These are phyloP conservation scores for Chalciporus sp. DNA, from an alignment of 1,284 basidiomycete species.

Conservation along the genomic window DNA sequence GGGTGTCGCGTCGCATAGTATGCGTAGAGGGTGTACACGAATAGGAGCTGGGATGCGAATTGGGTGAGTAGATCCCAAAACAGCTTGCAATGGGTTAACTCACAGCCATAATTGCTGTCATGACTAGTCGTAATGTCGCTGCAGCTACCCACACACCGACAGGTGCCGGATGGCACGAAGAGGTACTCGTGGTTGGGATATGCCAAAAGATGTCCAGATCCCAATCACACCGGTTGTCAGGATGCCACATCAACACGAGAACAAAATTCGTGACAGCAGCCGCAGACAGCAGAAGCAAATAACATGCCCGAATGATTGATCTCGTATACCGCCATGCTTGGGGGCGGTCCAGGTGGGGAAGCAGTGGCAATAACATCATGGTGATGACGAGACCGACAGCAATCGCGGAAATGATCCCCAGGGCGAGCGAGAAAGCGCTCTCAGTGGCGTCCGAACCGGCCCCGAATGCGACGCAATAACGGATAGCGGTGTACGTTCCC, in stretches of 20 bases:
- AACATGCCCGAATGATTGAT: conserved; percentile 41
- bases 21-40: conserved; percentile 29
- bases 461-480: conserved; percentile 62
- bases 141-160: conserved; percentile 58
- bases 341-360: conserved; percentile 31
- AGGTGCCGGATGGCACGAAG: conserved; percentile 36
- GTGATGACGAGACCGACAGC: conserved; percentile 56
- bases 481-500: conserved; percentile 59
- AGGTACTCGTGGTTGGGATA: conserved; percentile 28
- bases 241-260: conserved; percentile 48
- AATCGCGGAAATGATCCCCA: conserved; percentile 62
- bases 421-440: conserved; percentile 48
- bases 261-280: conserved; percentile 57
- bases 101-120: conserved; percentile 55
- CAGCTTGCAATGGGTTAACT: conserved; percentile 26
- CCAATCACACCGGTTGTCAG: conserved; percentile 53
- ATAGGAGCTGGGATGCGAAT: conserved; percentile 37
- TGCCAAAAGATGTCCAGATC: conserved; percentile 71
- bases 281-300: conserved; percentile 50
- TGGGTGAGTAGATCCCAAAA: conserved; percentile 8
- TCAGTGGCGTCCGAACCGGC: conserved; percentile 43
- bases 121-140: conserved; percentile 49
- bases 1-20: conserved; percentile 25
- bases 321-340: conserved; percentile 16
- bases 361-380: conserved; percentile 44